Conservation (phyloP, 148 eudicot species). For the Rhododendron kiyosumense region DNA sequence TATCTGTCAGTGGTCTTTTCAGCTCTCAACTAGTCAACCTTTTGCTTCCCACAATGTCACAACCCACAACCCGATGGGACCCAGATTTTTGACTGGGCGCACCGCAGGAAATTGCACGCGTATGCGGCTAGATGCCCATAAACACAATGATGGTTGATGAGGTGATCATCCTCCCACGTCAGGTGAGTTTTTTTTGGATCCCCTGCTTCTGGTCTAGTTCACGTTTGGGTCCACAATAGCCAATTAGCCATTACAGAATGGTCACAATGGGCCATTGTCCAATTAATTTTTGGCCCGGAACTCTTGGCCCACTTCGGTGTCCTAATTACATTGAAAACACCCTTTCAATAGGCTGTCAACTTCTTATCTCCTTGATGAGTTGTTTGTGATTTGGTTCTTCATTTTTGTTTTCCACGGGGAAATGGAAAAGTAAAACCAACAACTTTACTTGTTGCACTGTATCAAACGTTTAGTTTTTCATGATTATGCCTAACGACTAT, state of each 20-base stretch:
- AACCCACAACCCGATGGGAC: background rate
- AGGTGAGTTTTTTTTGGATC: background rate
- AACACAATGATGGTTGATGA: background rate
- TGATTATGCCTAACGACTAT: background rate
- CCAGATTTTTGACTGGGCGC: background rate
- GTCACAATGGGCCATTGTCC: constrained; percentile 9
- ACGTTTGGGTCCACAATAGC: constrained; percentile 11
- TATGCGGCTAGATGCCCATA: constrained; percentile 11
- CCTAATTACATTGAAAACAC: constrained; percentile 8
- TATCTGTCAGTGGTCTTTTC: background rate
- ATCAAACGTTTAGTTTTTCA: background rate
- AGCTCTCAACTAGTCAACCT: background rate
- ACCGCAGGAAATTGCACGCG: background rate
- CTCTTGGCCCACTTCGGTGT: constrained; percentile 21
- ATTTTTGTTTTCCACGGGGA: background rate
- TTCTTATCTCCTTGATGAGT: constrained; percentile 23
- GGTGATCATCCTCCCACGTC: constrained; percentile 31
- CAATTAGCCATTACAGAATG: background rate
- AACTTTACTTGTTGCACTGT: background rate
- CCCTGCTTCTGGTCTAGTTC: constrained; percentile 1
- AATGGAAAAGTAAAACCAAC: background rate
- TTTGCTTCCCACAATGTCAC: background rate
- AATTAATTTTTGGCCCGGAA: constrained; percentile 7
- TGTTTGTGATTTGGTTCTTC: background rate
- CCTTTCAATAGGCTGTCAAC: constrained; percentile 26